phyloP scores from a whole-genome alignment of 2,329 filamentous ascomycete species.

The Ploettnerulaceae sp. region DNA sequence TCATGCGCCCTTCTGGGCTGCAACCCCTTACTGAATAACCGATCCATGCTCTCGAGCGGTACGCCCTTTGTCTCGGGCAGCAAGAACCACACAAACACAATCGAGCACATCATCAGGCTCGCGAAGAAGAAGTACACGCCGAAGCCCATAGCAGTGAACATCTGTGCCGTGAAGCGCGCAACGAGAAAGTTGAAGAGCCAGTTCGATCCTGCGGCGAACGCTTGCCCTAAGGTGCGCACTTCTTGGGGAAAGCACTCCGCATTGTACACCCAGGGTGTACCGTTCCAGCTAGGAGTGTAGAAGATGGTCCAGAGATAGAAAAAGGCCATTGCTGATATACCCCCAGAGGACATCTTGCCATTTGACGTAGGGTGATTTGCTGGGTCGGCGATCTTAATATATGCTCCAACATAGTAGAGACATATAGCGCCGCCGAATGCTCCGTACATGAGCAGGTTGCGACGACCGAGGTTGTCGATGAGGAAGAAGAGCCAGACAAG shows the following conservation, averaged over 20 bases:
- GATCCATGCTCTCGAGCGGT: constrained; percentile 53
- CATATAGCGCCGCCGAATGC: constrained; percentile 55
- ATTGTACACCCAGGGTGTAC: constrained; percentile 72
- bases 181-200: constrained; percentile 72
- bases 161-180: constrained; percentile 37
- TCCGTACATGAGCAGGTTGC: constrained; percentile 61
- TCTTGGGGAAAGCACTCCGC: constrained; percentile 71
- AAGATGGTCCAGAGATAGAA: constrained; percentile 52
- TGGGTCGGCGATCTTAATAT: constrained; percentile 35
- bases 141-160: constrained; percentile 25
- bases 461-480: constrained; percentile 60
- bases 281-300: constrained; percentile 53
- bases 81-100: constrained; percentile 43
- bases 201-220: constrained; percentile 65
- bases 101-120: constrained; percentile 13
- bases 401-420: constrained; percentile 53
- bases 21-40: constrained; percentile 34
- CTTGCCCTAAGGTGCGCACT: constrained; percentile 64
- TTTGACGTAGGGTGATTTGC: constrained; percentile 29
- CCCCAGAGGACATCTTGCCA: constrained; percentile 28
- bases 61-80: constrained; percentile 67
- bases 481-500: constrained; percentile 65
- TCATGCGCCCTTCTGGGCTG: constrained; percentile 21
- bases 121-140: constrained; percentile 28
- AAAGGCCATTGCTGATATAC: constrained; percentile 58